Conservation (phyloP, 1,284 basidiomycete genomes). For the Chalciporus sp. region DNA sequence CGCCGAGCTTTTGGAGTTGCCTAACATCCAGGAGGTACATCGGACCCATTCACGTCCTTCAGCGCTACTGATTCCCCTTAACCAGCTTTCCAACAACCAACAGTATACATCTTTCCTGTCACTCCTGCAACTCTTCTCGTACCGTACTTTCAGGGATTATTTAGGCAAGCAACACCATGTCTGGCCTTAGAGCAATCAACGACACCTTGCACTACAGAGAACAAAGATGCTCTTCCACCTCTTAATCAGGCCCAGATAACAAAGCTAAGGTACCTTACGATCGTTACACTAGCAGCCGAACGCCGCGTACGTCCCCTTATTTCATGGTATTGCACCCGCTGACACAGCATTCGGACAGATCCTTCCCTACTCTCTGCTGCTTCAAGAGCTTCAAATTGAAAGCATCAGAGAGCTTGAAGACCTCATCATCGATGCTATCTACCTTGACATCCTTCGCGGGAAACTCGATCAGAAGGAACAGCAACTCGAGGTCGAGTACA, state of each 20-base stretch:
- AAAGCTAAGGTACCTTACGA: slow-evolving; percentile 91
- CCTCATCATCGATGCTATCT: slow-evolving; percentile 94
- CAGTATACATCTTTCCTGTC: slow-evolving; percentile 60
- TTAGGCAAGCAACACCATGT: slow-evolving; percentile 42
- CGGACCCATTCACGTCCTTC: background rate
- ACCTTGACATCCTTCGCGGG: slow-evolving; percentile 84
- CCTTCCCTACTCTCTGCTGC: slow-evolving; percentile 70
- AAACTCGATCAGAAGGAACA: slow-evolving; percentile 90
- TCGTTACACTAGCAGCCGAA: slow-evolving; percentile 78
- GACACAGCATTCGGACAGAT: slow-evolving; percentile 48
- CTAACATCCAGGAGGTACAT: slow-evolving; percentile 81
- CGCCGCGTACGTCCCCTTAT: slow-evolving; percentile 58
- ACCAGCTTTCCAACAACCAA: slow-evolving; percentile 65
- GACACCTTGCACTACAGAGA: slow-evolving; percentile 44
- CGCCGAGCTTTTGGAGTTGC: slow-evolving; percentile 80
- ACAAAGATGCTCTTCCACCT: slow-evolving; percentile 65
- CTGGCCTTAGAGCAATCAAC: background rate
- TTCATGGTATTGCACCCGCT: slow-evolving; percentile 2
- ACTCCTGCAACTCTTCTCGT: slow-evolving; percentile 86
- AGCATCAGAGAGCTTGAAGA: slow-evolving; percentile 89
- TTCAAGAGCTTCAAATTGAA: slow-evolving; percentile 68
- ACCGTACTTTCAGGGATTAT: slow-evolving; percentile 85
- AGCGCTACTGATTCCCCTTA: slow-evolving; percentile 4
- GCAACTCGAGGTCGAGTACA: slow-evolving; percentile 88
- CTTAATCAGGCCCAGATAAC: slow-evolving; percentile 73